Base-by-base conservation (phyloP, 306 rosid species). In the Rosa lucieae region DNA sequence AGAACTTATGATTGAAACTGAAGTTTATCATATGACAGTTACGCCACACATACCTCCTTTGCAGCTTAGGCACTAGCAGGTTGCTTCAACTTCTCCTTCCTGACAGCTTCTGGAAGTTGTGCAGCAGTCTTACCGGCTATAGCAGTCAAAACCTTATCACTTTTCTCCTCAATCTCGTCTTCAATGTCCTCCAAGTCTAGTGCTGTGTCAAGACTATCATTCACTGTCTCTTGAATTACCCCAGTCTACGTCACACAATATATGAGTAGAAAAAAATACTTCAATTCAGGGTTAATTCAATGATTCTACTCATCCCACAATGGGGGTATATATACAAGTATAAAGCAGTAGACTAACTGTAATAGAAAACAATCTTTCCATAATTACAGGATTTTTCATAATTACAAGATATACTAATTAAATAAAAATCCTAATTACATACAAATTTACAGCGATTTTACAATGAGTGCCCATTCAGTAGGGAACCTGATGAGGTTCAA, bases 91-190 rank as follows among this genome's bases (percentile, higher is more conserved):
- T 55, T 92, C 74, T 89, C 92, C 86, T 87, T 90, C 87, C 92
- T 92, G 49, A 83, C 94, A 71, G 98, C 94, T 82, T 91, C 96
- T 6, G 98, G 98, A 83, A 96, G 99, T 85, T 93, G 86, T 37
- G 96, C 91, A 1, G 98, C 94, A 12, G 99, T 96, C 90, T 96
- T 98, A 10, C 99, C 99, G 3, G 99, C 98, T 82, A 96, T 83
- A 39, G 87, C 97, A 5, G 99, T 87, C 77, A 96, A 82, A 26
- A 96, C 97, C 81, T 96, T 96, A 47, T 96, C 99, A 23, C 93
- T 97, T 80, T 95, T 98, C 83, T 95, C 99, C 82, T 95, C 99
- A 72, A 88, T 95, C 87, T 95, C 99, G 49, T 96, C 98, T 81
- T 93, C 99, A 62, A 93, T 91, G 75, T 93, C 99, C 82, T 96